Percentiles rank a stretch among this genome's conserved stretches.
phyloP scores from a whole-genome alignment of 2,329 filamentous ascomycete genomes.

The Clarireedia monteithiana region DNA sequence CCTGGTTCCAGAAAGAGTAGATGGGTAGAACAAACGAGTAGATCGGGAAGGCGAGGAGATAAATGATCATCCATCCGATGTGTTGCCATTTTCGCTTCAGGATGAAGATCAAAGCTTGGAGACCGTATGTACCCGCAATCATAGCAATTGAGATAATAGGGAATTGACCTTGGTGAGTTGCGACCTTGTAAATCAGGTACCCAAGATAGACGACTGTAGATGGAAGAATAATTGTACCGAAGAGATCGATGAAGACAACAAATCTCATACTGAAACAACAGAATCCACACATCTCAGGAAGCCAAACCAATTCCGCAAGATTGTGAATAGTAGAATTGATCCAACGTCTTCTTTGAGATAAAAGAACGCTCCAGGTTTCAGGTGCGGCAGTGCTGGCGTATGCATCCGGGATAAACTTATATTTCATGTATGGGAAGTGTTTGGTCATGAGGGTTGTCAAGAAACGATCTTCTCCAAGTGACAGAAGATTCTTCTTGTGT shows the following conservation, averaged over 20 bases:
- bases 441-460: constrained; percentile 97
- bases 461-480: constrained; percentile 94
- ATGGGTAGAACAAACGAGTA: constrained; percentile 86
- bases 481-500: constrained; percentile 87
- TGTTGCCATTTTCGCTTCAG: constrained; percentile 97
- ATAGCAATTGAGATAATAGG: constrained; percentile 84
- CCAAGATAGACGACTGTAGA: constrained; percentile 80
- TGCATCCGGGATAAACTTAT: constrained; percentile 91
- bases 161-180: constrained; percentile 63
- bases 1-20: constrained; percentile 99
- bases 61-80: constrained; percentile 99
- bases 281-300: constrained; percentile 95
- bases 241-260: constrained; percentile 87
- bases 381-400: constrained; percentile 91
- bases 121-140: constrained; percentile 85
- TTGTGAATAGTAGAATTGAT: constrained; percentile 99
- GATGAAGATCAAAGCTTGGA: constrained; percentile 94
- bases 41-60: constrained; percentile 89
- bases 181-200: constrained; percentile 78
- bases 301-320: constrained; percentile 77
- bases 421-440: constrained; percentile 90
- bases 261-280: constrained; percentile 99
- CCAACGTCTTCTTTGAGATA: constrained; percentile 98
- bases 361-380: constrained; percentile 84
- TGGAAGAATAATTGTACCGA: constrained; percentile 85